phyloP scores from a whole-genome alignment of 1,139 yeast species.

The Kodamaea suecica region DNA sequence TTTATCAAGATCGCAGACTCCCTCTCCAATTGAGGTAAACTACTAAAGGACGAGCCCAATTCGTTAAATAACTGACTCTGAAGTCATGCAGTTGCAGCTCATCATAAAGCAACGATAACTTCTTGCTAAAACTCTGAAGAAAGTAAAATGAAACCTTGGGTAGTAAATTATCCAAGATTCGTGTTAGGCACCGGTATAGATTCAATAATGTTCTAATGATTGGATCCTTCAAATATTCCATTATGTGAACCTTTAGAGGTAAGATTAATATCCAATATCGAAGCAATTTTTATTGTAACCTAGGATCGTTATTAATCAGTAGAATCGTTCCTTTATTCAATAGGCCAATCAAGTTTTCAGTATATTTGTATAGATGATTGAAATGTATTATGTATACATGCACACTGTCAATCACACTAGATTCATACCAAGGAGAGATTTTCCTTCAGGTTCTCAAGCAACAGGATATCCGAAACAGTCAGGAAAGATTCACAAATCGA shows the following conservation, averaged over 20 bases:
- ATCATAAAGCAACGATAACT: conserved; percentile 15
- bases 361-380: conserved; percentile 13
- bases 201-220: conserved; percentile 18
- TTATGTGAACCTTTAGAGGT: conserved; percentile 21
- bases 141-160: conserved; percentile 24
- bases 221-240: conserved; percentile 15
- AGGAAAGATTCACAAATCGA: no score
- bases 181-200: conserved; percentile 19
- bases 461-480: no score
- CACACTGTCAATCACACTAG: no score
- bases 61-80: conserved; percentile 4
- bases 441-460: no score
- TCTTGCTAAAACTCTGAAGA: conserved; percentile 26
- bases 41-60: conserved; percentile 1
- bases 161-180: conserved; percentile 23
- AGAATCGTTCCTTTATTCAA: conserved; percentile 5
- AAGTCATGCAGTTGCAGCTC: conserved; percentile 8
- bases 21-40: conserved; percentile 3
- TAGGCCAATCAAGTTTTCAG: conserved; percentile 8
- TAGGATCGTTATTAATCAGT: conserved; percentile 11
- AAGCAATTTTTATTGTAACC: conserved; percentile 19
- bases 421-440: no score
- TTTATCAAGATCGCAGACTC: conserved; percentile 2
- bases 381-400: no score
- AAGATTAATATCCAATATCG: conserved; percentile 27